These are phyloP conservation scores for Solanum medicagineum DNA, from an alignment of 257 asterid genomes.

Conservation along the genomic window DNA sequence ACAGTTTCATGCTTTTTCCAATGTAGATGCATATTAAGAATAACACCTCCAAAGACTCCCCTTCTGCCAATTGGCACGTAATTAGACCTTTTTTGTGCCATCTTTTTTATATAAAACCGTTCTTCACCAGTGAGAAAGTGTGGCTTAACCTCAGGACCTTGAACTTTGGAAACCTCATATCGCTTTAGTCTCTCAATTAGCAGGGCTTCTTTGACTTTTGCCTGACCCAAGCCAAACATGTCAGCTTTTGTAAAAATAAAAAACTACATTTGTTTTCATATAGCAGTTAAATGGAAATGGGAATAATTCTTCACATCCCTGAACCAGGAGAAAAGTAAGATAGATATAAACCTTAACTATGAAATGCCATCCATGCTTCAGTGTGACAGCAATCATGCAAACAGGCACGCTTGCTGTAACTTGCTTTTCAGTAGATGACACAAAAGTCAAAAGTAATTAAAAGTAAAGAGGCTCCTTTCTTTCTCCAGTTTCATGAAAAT, in stretches of 20 bases:
- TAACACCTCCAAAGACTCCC: constrained; percentile 92
- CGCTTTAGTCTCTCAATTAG: constrained; percentile 70
- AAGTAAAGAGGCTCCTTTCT: background rate
- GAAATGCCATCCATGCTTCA: background rate
- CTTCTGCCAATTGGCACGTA: constrained; percentile 92
- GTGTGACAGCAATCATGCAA: background rate
- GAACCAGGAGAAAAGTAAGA: background rate
- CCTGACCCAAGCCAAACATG: constrained; percentile 25
- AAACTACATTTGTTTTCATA: background rate
- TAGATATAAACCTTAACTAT: background rate
- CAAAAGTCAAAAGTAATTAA: background rate
- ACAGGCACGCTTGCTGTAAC: background rate
- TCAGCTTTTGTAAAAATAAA: background rate
- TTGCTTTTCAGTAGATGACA: background rate
- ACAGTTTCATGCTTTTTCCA: constrained; percentile 99
- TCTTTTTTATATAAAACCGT: constrained; percentile 70
- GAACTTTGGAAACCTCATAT: constrained; percentile 74
- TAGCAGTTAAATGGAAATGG: background rate
- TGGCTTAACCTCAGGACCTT: constrained; percentile 81
- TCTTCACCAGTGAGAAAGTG: constrained; percentile 72
- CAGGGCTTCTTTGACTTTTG: constrained; percentile 65
- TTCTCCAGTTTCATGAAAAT: background rate
- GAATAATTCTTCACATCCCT: background rate
- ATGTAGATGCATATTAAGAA: constrained; percentile 94
- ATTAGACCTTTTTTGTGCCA: constrained; percentile 89